These are phyloP conservation scores for Claviceps pazoutovae DNA, from an alignment of 2,329 filamentous ascomycete genomes.

Conservation along the genomic window DNA sequence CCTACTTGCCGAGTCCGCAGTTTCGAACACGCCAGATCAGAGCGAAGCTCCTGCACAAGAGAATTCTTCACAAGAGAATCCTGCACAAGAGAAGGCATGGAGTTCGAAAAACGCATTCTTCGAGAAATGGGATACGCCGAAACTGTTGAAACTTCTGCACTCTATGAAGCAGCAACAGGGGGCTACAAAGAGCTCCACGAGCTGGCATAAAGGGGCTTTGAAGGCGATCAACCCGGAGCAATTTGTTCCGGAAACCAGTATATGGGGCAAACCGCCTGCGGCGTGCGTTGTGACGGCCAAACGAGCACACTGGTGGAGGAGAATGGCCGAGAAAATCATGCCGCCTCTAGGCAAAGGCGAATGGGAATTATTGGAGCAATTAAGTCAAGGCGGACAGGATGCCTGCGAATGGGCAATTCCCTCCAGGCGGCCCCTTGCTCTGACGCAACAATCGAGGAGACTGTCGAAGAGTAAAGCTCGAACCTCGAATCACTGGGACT, in stretches of 20 bases:
- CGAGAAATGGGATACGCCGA: constrained; percentile 34
- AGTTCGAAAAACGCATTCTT: constrained; percentile 21
- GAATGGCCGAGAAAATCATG: constrained; percentile 29
- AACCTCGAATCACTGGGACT: constrained; percentile 21
- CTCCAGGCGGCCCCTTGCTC: constrained; percentile 13
- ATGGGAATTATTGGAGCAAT: constrained; percentile 38
- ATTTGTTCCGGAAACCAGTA: constrained; percentile 27
- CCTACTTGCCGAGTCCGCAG: constrained; percentile 9
- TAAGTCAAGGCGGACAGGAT: constrained; percentile 29
- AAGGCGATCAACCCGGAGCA: constrained; percentile 21
- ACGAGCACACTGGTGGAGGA: constrained; percentile 33
- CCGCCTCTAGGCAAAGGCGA: constrained; percentile 40
- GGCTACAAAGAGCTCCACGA: constrained; percentile 8
- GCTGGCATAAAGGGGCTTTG: constrained; percentile 14
- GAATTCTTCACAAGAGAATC: not conserved
- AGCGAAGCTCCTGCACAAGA: not conserved
- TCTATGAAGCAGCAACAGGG: constrained; percentile 26
- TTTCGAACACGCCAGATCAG: not conserved
- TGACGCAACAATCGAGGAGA: not conserved
- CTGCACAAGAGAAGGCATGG: not conserved
- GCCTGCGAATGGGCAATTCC: constrained; percentile 24
- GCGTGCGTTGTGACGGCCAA: constrained; percentile 27
- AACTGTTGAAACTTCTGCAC: constrained; percentile 26
- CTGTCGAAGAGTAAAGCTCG: not conserved
- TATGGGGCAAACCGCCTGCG: constrained; percentile 34